Evolutionary conservation across 257 asterid genomes (phyloP).

Genomic region (Anisodus tanguticus): DNA sequence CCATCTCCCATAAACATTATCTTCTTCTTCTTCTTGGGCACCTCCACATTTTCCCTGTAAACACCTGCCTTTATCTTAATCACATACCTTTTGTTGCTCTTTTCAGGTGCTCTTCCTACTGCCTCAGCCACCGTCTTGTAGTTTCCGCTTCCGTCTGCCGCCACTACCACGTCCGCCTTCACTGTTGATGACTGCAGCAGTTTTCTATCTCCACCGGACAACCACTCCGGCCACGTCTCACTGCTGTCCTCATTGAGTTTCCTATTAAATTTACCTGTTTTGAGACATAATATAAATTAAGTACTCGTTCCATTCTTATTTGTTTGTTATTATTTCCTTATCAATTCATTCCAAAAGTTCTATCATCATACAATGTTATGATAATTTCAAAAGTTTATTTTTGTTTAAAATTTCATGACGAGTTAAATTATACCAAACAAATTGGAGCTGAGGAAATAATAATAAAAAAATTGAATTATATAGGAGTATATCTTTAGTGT

Average conservation of each 20-base stretch:
- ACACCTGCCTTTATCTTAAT: conserved; percentile 24
- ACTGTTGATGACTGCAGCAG: conserved; percentile 63
- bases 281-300: not conserved
- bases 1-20: conserved; percentile 27
- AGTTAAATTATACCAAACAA: too few species aligned
- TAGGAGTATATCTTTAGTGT: too few species aligned
- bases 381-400: too few species aligned
- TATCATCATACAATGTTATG: too few species aligned
- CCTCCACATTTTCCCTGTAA: not conserved
- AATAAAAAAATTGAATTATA: too few species aligned
- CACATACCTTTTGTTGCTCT: not conserved
- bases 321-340: too few species aligned
- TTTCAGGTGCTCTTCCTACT: conserved; percentile 29
- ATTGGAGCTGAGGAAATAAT: too few species aligned
- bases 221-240: conserved; percentile 62
- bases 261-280: conserved; percentile 15
- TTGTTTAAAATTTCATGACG: too few species aligned
- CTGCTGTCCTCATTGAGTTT: conserved; percentile 39
- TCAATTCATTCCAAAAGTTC: too few species aligned
- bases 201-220: conserved; percentile 59
- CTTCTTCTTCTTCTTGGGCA: not conserved
- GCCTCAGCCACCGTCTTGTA: conserved; percentile 27
- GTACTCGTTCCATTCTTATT: too few species aligned
- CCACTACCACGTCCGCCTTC: conserved; percentile 36
- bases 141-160: conserved; percentile 23